Conservation (phyloP, 345 rosid genomes). For the Geranium rotundifolium region DNA sequence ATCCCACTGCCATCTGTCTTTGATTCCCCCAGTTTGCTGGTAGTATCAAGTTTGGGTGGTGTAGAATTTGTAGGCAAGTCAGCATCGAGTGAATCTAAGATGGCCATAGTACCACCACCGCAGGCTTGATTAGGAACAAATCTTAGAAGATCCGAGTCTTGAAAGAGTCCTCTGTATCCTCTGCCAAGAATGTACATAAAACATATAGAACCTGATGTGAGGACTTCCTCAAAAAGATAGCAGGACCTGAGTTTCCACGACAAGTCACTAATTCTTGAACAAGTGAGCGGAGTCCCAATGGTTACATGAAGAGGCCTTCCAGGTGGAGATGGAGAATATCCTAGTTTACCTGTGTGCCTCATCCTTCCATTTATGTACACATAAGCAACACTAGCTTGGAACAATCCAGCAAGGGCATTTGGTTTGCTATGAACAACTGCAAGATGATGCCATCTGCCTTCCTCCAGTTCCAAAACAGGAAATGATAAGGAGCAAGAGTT, state of each 20-base stretch:
- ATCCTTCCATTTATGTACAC: constrained; percentile 96
- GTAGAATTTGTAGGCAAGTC: constrained; percentile 53
- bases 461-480: constrained; percentile 89
- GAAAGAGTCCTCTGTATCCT: constrained; percentile 96
- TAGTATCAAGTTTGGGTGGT: constrained; percentile 55
- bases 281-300: constrained; percentile 77
- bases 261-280: constrained; percentile 75
- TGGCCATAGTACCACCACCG: constrained; percentile 99
- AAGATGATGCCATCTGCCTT: constrained; percentile 99
- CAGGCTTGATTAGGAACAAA: constrained; percentile 99
- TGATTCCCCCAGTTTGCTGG: constrained; percentile 62
- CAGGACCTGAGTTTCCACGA: constrained; percentile 93
- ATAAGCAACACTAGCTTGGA: constrained; percentile 95
- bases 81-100: constrained; percentile 77
- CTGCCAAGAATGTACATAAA: constrained; percentile 97
- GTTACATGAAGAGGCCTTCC: constrained; percentile 92
- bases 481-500: constrained; percentile 77
- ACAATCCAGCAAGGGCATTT: constrained; percentile 98
- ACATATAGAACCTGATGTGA: constrained; percentile 85
- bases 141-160: constrained; percentile 83
- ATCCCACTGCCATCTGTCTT: constrained; percentile 97
- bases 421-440: constrained; percentile 99
- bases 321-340: constrained; percentile 93
- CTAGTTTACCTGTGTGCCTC: constrained; percentile 90
- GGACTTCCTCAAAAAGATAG: constrained; percentile 98